phyloP scores from a whole-genome alignment of 352 stramenopile genomes.

The Lagenidium sp. region DNA sequence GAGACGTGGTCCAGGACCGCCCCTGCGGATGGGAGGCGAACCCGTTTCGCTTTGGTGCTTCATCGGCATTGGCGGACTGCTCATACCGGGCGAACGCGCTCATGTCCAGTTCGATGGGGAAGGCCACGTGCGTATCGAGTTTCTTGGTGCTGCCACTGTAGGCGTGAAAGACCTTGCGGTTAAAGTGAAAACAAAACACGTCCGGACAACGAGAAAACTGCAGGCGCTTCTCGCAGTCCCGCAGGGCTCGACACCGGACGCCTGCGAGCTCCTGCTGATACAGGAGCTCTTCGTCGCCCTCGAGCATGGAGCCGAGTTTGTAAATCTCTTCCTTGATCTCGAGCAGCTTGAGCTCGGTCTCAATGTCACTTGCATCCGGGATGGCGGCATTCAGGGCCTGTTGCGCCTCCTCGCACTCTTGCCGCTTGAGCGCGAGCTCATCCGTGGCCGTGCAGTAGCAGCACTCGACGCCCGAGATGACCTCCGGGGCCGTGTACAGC shows the following conservation, averaged over 20 bases:
- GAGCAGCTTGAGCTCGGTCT: conserved; percentile 43
- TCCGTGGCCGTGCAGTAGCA: conserved; percentile 53
- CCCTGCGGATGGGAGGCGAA: no score
- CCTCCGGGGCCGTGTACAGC: conserved; percentile 56
- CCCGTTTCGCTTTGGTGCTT: conserved; percentile 6
- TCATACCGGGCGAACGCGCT: conserved; percentile 63
- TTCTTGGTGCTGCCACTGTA: conserved; percentile 59
- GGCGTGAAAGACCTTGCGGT: conserved; percentile 75
- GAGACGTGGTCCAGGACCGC: no score
- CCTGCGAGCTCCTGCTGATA: conserved; percentile 13
- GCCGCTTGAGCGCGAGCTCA: conserved; percentile 29
- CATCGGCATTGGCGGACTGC: conserved; percentile 11
- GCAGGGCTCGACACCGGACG: conserved; percentile 23
- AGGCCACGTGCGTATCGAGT: conserved; percentile 68
- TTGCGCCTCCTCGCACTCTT: conserved; percentile 9
- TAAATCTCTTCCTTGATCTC: conserved; percentile 63
- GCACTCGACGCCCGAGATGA: conserved; percentile 70
- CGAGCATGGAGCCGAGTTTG: conserved; percentile 32
- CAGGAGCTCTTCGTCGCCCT: conserved; percentile 9
- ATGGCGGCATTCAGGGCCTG: conserved; percentile 15
- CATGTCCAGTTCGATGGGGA: conserved; percentile 78
- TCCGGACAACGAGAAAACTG: conserved; percentile 75
- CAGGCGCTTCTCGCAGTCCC: conserved; percentile 51
- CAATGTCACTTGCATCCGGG: conserved; percentile 16
- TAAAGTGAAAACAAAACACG: conserved; percentile 85